Conservation (phyloP, 805 yeast species). For the Wickerhamomyces xylosicus region DNA sequence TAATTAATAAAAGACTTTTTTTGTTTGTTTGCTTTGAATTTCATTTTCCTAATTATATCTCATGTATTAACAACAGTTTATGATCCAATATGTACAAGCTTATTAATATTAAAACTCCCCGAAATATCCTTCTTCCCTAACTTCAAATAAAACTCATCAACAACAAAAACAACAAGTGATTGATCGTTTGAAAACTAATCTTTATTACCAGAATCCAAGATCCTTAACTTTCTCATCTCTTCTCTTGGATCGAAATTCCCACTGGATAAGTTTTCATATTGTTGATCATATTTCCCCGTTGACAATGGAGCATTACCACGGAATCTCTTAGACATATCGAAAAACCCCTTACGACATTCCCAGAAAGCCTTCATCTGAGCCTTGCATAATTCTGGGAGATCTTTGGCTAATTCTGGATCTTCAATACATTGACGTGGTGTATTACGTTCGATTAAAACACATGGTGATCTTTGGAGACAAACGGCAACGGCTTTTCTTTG, state of each 20-base stretch:
- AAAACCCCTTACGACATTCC: constrained; percentile 85
- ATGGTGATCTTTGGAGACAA: constrained; percentile 92
- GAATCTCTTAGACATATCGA: constrained; percentile 86
- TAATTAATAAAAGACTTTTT: no score
- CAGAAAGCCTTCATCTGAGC: constrained; percentile 78
- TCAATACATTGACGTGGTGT: constrained; percentile 84
- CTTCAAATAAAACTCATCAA: neutral
- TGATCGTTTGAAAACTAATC: no score
- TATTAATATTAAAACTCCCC: no score
- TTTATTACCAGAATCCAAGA: constrained; percentile 42
- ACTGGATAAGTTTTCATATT: constrained; percentile 62
- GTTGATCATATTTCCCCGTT: constrained; percentile 87
- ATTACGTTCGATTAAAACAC: constrained; percentile 83
- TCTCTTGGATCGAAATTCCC: constrained; percentile 80
- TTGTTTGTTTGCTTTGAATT: no score
- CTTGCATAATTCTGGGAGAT: constrained; percentile 79
- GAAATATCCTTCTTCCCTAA: neutral
- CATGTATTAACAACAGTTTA: no score
- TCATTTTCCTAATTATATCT: no score
- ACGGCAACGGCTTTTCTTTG: constrained; percentile 92
- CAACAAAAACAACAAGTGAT: no score
- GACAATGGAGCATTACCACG: constrained; percentile 90
- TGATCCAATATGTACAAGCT: no score
- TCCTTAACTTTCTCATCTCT: constrained; percentile 65
- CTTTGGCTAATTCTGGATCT: constrained; percentile 63